These are phyloP conservation scores for Pseudonectria foliicola DNA, from an alignment of 2,329 filamentous ascomycete genomes.

Conservation along the genomic window DNA sequence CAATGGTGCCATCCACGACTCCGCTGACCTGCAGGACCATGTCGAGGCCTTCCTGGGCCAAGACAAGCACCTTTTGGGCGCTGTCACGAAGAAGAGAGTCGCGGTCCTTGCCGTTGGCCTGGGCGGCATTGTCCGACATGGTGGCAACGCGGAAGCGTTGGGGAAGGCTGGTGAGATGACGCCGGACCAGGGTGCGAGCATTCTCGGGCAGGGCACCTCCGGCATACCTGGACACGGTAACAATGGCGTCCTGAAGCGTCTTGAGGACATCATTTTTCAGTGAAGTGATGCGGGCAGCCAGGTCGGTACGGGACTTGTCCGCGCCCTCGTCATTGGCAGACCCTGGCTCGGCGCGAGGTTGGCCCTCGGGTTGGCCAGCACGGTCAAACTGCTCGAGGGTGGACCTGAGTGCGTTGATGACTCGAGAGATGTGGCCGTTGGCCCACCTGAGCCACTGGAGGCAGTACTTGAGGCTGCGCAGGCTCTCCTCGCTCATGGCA, in stretches of 20 bases:
- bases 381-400: slow-evolving; percentile 76
- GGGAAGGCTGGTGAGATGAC: slow-evolving; percentile 77
- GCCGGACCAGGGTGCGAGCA: slow-evolving; percentile 72
- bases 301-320: slow-evolving; percentile 31
- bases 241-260: slow-evolving; percentile 72
- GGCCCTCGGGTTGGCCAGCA: slow-evolving; percentile 17
- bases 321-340: slow-evolving; percentile 7
- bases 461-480: slow-evolving; percentile 79
- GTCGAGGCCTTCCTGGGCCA: slow-evolving; percentile 84
- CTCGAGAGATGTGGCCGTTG: slow-evolving; percentile 70
- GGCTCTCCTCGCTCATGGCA: slow-evolving; percentile 82
- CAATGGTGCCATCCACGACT: slow-evolving; percentile 81
- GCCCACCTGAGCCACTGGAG: slow-evolving; percentile 73
- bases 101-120: slow-evolving; percentile 26
- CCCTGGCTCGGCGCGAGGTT: slow-evolving; percentile 5
- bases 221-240: slow-evolving; percentile 80
- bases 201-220: slow-evolving; percentile 90
- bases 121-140: slow-evolving; percentile 29
- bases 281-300: slow-evolving; percentile 57
- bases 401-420: slow-evolving; percentile 66
- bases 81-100: slow-evolving; percentile 39
- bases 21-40: slow-evolving; percentile 90
- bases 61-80: slow-evolving; percentile 72
- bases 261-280: slow-evolving; percentile 67
- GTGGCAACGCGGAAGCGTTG: slow-evolving; percentile 72